Evolutionary conservation across 1,284 basidiomycete genomes (phyloP).

Genomic region (Mixia osmundae): DNA sequence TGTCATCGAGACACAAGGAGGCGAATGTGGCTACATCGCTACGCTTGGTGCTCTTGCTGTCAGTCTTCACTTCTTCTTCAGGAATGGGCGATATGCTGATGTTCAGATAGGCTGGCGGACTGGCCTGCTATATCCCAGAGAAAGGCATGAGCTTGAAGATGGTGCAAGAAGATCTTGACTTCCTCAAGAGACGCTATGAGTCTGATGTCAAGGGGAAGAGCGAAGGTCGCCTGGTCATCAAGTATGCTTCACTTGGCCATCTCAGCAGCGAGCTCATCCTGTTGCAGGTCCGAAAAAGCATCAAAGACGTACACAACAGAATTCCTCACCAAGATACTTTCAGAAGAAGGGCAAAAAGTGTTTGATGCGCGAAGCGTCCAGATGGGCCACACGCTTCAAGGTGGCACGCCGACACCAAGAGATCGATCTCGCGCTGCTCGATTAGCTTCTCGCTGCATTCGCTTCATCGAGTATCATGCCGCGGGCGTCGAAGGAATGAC

Average conservation of each 20-base stretch:
- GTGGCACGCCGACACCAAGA: slow-evolving; percentile 76
- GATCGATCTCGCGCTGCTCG: slow-evolving; percentile 80
- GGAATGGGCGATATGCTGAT: neutral
- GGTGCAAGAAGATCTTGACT: slow-evolving; percentile 64
- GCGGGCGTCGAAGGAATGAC: slow-evolving; percentile 14
- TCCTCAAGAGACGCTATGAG: slow-evolving; percentile 61
- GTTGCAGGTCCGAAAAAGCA: slow-evolving; percentile 66
- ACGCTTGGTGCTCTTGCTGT: slow-evolving; percentile 86
- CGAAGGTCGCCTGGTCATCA: slow-evolving; percentile 82
- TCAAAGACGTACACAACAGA: slow-evolving; percentile 79
- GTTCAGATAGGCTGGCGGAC: slow-evolving; percentile 57
- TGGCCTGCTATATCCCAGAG: slow-evolving; percentile 85
- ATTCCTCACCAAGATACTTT: slow-evolving; percentile 76
- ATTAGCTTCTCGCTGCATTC: slow-evolving; percentile 74
- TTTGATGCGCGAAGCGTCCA: slow-evolving; percentile 87
- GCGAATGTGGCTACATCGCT: slow-evolving; percentile 83
- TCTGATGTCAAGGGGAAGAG: slow-evolving; percentile 70
- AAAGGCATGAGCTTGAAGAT: slow-evolving; percentile 58
- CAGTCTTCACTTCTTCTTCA: slow-evolving; percentile 20
- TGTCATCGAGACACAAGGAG: slow-evolving; percentile 93
- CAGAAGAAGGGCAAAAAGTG: slow-evolving; percentile 70
- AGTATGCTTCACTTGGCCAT: no score
- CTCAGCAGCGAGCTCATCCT: no score
- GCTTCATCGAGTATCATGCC: slow-evolving; percentile 71
- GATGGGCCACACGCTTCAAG: slow-evolving; percentile 88